phyloP scores from a whole-genome alignment of 495 filamentous ascomycete species.

The Penicillium lagena region DNA sequence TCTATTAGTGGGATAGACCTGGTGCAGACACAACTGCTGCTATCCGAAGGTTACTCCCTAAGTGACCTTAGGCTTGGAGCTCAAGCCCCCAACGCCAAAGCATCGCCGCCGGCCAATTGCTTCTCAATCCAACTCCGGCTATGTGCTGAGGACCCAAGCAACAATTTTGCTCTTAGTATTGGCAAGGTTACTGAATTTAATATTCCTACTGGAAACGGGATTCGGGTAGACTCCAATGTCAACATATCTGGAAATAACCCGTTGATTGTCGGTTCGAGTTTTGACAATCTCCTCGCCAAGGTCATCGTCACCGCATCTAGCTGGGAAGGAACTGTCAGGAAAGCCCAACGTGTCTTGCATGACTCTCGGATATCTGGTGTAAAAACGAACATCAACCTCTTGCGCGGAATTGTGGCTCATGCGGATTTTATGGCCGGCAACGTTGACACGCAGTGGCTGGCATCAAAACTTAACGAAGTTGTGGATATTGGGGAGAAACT shows the following conservation, averaged over 20 bases:
- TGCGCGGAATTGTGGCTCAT: slow-evolving; percentile 46
- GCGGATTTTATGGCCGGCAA: slow-evolving; percentile 34
- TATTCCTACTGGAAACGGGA: slow-evolving; percentile 49
- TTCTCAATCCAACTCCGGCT: slow-evolving; percentile 52
- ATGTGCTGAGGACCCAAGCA: slow-evolving; percentile 49
- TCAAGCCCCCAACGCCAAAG: slow-evolving; percentile 12
- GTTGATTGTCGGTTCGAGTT: slow-evolving; percentile 45
- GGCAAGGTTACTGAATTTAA: slow-evolving; percentile 48
- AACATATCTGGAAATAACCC: slow-evolving; percentile 19
- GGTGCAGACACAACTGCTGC: slow-evolving; percentile 45
- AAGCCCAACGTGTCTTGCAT: slow-evolving; percentile 46
- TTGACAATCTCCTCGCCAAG: slow-evolving; percentile 56
- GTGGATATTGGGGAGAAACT: slow-evolving; percentile 25
- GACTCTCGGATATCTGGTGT: slow-evolving; percentile 49
- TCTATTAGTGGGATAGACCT: slow-evolving; percentile 50
- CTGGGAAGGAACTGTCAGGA: slow-evolving; percentile 45
- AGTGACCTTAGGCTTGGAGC: slow-evolving; percentile 31
- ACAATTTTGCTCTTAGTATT: slow-evolving; percentile 48
- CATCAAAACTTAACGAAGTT: slow-evolving; percentile 33
- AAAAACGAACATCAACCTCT: slow-evolving; percentile 48
- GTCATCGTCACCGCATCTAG: slow-evolving; percentile 50
- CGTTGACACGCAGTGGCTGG: slow-evolving; percentile 55
- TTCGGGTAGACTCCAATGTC: slow-evolving; percentile 51
- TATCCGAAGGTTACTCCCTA: slow-evolving; percentile 47
- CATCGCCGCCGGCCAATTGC: slow-evolving; percentile 22